Evolutionary conservation across 1,139 yeast species (phyloP), one percentile per base, ranked within the genome.

Genomic region (Scheffersomyces parashehatae): DNA sequence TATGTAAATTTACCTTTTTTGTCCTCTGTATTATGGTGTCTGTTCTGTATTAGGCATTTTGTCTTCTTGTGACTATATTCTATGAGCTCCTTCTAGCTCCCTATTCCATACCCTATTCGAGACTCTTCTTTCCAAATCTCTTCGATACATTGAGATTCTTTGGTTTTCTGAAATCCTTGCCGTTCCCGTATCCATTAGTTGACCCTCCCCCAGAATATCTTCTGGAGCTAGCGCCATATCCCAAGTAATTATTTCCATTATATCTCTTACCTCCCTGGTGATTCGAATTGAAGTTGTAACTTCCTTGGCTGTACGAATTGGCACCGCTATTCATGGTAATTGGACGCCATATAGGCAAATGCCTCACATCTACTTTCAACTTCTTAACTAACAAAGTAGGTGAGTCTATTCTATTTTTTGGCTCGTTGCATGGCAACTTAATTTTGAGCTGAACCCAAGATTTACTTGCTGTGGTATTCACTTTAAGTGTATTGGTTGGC

Each of bases 291-390:
- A 39, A 30, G 30, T 41, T 37, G 20, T 34, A 31, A 12, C 29
- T 38, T 41, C 46, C 15, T 33, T 28, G 24, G 7, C 26, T 20
- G 35, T 35, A 36, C 2, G 42, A 38, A 28, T 40, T 37, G 33
- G 49, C 37, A 7, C 50, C 47, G 5, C 50, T 39, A 35, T 54
- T 55, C 38, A 52, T 40, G 32, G 50, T 57, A 12, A 58, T 59
- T 2, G 70, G 68, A 35, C 59, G 62, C 70, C 70, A 65, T 13
- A 63, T 50, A 1, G 68, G 68, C 28, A 65, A 46, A 36, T 58
- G 53, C 34, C 52, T 56, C 26, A 62, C 56, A 43, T 65, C 68
- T n/a, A 64, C 66, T 46, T 63, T 62, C 15, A 64, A 45, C 42
- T 62, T 64, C 35, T 47, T 50, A 13, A 41, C 29, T n/a, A 36